Evolutionary conservation across 73 alveolate species (phyloP).

Genomic region (Uronychia setigera): DNA sequence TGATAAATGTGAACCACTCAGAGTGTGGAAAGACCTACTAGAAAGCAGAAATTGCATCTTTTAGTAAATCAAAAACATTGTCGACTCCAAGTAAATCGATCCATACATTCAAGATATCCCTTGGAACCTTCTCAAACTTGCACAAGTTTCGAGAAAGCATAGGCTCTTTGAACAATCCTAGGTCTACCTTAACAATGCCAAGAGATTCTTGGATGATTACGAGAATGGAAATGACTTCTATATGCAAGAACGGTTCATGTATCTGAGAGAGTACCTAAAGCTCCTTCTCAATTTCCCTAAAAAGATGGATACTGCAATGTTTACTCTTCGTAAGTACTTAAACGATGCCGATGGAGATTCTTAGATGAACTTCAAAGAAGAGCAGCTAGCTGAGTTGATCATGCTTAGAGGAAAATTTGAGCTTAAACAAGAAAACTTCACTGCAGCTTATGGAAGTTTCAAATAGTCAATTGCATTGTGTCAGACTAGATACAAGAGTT

Average conservation of each 20-base stretch:
- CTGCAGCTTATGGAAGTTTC: background rate
- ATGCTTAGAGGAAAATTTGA: background rate
- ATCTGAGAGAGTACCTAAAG: background rate
- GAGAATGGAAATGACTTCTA: background rate
- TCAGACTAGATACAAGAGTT: background rate
- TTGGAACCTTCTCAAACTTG: slow-evolving; percentile 49
- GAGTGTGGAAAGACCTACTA: slow-evolving; percentile 55
- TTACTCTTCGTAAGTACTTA: background rate
- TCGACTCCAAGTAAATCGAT: background rate
- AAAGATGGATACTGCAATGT: background rate
- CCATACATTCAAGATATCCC: slow-evolving; percentile 28
- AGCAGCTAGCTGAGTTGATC: background rate
- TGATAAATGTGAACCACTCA: slow-evolving; percentile 24
- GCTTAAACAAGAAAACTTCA: background rate
- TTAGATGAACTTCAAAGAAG: background rate
- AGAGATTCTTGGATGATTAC: background rate
- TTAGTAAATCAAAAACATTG: slow-evolving; percentile 10
- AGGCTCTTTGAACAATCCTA: slow-evolving; percentile 29
- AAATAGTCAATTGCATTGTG: background rate
- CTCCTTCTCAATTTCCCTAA: background rate
- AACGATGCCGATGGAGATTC: background rate
- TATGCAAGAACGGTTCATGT: slow-evolving; percentile 3
- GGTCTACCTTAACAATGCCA: background rate
- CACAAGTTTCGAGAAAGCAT: slow-evolving; percentile 36
- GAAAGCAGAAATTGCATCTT: slow-evolving; percentile 53